These are phyloP conservation scores for Thalia dealbata DNA, from an alignment of 176 grass and related monocot species.

Conservation along the genomic window DNA sequence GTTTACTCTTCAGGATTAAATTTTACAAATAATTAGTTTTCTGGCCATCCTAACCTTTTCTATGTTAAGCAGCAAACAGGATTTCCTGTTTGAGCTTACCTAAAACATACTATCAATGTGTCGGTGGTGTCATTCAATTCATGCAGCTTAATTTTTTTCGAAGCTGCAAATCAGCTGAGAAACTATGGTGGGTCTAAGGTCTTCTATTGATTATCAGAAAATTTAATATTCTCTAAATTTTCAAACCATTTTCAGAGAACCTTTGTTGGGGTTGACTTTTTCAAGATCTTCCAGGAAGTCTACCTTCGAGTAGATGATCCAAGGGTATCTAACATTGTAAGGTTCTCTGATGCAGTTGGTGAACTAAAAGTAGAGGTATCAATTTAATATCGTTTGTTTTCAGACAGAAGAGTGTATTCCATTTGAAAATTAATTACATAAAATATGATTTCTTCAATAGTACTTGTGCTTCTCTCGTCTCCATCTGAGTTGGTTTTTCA, in stretches of 20 bases:
- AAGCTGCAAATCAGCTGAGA: background rate
- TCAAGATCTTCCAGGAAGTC: constrained; percentile 91
- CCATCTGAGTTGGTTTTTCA: background rate
- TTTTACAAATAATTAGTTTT: background rate
- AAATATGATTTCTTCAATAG: background rate
- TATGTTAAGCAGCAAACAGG: background rate
- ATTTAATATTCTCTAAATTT: constrained; percentile 9
- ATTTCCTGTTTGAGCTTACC: background rate
- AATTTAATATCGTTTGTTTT: constrained; percentile 18
- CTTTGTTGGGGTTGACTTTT: constrained; percentile 86
- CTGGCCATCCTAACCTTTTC: background rate
- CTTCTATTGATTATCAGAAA: background rate
- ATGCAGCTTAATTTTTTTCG: constrained; percentile 2
- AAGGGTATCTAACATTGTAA: constrained; percentile 78
- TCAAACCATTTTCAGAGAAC: constrained; percentile 47
- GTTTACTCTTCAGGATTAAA: background rate
- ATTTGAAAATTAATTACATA: background rate
- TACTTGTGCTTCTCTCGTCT: background rate
- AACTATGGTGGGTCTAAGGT: background rate
- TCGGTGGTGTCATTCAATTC: background rate
- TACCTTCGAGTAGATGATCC: constrained; percentile 81
- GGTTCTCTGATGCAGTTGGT: constrained; percentile 86
- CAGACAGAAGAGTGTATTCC: background rate
- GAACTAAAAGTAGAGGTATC: constrained; percentile 82
- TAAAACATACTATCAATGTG: background rate